Evolutionary conservation across 2,329 filamentous ascomycete species (phyloP).

Genomic region (Leptosphaerulina australis): DNA sequence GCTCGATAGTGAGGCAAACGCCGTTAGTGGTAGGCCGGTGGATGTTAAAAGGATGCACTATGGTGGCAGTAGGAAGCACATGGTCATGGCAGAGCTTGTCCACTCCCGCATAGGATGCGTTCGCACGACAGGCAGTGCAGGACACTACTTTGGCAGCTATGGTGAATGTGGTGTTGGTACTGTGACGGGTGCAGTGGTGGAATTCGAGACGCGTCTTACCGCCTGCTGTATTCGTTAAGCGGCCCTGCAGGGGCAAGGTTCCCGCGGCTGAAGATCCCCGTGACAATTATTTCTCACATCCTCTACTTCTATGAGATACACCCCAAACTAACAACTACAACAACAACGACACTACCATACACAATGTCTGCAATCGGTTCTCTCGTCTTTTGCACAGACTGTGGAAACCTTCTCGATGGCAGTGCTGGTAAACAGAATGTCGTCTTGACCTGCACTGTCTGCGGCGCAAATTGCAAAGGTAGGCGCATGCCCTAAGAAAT

Average conservation of each 20-base stretch:
- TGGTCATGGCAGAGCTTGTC: conserved; percentile 16
- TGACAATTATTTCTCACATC: conserved; percentile 27
- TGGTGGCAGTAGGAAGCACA: conserved; percentile 22
- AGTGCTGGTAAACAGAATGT: conserved; percentile 78
- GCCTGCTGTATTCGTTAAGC: conserved; percentile 31
- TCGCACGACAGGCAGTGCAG: conserved; percentile 3
- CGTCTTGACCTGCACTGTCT: conserved; percentile 81
- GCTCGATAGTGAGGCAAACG: conserved; percentile 8
- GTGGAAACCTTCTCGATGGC: conserved; percentile 85
- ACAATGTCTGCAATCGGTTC: conserved; percentile 88
- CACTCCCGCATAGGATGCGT: conserved; percentile 15
- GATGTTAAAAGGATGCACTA: conserved; percentile 12
- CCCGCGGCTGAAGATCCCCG: conserved; percentile 24
- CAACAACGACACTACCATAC: conserved; percentile 5
- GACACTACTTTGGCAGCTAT: conserved; percentile 4
- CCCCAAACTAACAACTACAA: conserved; percentile 4
- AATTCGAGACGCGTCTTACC: conserved; percentile 37
- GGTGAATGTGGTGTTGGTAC: conserved; percentile 1
- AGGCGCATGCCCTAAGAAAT: conserved; percentile 10
- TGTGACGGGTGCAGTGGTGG: conserved; percentile 1
- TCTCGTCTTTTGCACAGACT: conserved; percentile 90
- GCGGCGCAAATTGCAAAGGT: conserved; percentile 86
- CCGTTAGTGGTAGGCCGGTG: neutral
- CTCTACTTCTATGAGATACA: conserved; percentile 6
- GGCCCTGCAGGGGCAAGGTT: conserved; percentile 18